A percentile compares a stretch with the other conserved stretches of the same genome.
phyloP scores from a whole-genome alignment of 2,329 filamentous ascomycete genomes.

The Venturia aucupariae region DNA sequence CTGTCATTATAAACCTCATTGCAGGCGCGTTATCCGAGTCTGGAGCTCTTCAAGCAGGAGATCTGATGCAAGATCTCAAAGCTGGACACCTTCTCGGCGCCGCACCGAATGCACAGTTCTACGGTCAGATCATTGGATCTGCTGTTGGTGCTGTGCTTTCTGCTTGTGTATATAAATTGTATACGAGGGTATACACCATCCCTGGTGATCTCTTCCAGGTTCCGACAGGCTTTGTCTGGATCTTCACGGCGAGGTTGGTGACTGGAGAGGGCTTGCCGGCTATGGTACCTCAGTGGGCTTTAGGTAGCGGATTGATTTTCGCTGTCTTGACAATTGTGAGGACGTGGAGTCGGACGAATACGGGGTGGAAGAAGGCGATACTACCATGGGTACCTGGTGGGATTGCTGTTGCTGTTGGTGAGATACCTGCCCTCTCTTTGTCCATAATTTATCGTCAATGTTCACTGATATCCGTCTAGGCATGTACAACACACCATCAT shows the following conservation, averaged over 20 bases:
- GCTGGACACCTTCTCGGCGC: slow-evolving; percentile 90
- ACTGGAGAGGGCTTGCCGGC: slow-evolving; percentile 80
- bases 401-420: slow-evolving; percentile 88
- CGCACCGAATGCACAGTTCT: slow-evolving; percentile 90
- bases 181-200: slow-evolving; percentile 81
- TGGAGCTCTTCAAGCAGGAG: slow-evolving; percentile 85
- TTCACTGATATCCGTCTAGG: slow-evolving; percentile 38
- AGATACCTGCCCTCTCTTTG: slow-evolving; percentile 23
- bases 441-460: neutral
- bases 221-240: slow-evolving; percentile 92
- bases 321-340: slow-evolving; percentile 60
- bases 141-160: slow-evolving; percentile 78
- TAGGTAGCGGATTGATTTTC: slow-evolving; percentile 66
- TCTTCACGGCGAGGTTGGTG: slow-evolving; percentile 88
- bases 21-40: slow-evolving; percentile 81
- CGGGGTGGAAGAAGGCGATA: slow-evolving; percentile 26
- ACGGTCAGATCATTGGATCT: slow-evolving; percentile 87
- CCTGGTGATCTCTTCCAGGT: slow-evolving; percentile 87
- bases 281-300: slow-evolving; percentile 73
- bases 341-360: slow-evolving; percentile 32
- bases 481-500: slow-evolving; percentile 97
- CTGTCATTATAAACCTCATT: slow-evolving; percentile 89
- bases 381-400: slow-evolving; percentile 76
- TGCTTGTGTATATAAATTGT: slow-evolving; percentile 79
- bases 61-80: slow-evolving; percentile 95